Evolutionary conservation across 352 stramenopile species (phyloP).

Genomic region (Paralagenidium karlingii): DNA sequence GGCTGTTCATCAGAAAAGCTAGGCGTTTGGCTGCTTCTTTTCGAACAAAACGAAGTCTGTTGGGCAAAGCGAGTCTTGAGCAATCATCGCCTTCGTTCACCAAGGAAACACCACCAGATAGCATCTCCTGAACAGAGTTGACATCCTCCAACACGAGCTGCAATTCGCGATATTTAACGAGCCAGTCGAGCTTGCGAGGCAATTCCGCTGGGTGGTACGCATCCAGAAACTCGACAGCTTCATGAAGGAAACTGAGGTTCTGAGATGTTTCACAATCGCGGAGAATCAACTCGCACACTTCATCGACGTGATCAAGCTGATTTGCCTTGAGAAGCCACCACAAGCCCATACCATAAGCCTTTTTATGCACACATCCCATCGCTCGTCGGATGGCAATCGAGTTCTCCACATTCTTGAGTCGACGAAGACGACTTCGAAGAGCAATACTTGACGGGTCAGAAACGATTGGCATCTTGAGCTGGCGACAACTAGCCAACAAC

Average conservation of each 20-base stretch:
- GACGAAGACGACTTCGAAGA: neutral
- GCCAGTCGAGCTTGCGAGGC: constrained; percentile 32
- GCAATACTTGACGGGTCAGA: neutral
- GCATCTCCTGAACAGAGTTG: too few species aligned
- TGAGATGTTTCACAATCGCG: constrained; percentile 21
- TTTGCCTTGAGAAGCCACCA: constrained; percentile 51
- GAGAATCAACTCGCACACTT: constrained; percentile 38
- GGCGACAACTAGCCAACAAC: constrained; percentile 36
- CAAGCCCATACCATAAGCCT: constrained; percentile 29
- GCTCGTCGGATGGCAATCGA: constrained; percentile 25
- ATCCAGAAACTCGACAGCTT: constrained; percentile 61
- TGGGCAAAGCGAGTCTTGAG: too few species aligned
- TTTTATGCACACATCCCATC: constrained; percentile 18
- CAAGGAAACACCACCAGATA: too few species aligned
- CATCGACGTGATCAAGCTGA: constrained; percentile 41
- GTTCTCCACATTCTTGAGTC: constrained; percentile 17
- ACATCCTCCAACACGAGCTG: constrained; percentile 50
- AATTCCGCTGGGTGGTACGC: constrained; percentile 16
- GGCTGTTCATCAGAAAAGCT: constrained; percentile 31
- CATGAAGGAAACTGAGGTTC: constrained; percentile 31
- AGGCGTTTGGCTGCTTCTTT: constrained; percentile 48
- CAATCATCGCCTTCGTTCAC: too few species aligned
- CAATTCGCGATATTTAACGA: constrained; percentile 59
- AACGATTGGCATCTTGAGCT: constrained; percentile 14
- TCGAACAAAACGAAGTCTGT: constrained; percentile 39